Conservation (phyloP, 345 rosid genomes). For the Dovyalis caffra region DNA sequence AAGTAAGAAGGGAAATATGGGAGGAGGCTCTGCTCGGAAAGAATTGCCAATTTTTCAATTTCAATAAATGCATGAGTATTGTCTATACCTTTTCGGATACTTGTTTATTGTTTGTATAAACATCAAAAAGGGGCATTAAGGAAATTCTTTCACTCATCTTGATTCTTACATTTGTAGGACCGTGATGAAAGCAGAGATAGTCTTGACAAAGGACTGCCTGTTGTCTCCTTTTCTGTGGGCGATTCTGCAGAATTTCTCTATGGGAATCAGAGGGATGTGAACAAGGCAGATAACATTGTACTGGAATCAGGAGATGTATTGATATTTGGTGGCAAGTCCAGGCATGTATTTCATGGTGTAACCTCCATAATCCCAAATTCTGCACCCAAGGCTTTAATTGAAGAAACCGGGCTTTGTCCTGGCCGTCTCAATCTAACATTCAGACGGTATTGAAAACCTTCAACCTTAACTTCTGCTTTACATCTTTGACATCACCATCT, state of each 20-base stretch:
- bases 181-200: conserved; percentile 20
- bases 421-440: conserved; percentile 25
- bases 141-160: neutral
- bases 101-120: neutral
- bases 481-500: neutral
- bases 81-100: too few species aligned
- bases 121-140: neutral
- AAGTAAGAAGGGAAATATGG: too few species aligned
- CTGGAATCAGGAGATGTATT: conserved; percentile 25
- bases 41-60: too few species aligned
- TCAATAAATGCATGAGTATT: too few species aligned
- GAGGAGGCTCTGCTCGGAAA: too few species aligned
- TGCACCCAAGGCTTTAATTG: conserved; percentile 3
- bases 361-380: conserved; percentile 13
- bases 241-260: conserved; percentile 23
- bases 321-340: conserved; percentile 18
- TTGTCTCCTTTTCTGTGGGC: conserved; percentile 12
- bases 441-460: conserved; percentile 7
- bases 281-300: conserved; percentile 7
- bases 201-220: conserved; percentile 14
- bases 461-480: neutral
- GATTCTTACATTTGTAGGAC: neutral
- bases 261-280: conserved; percentile 11
- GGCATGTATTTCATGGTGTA: conserved; percentile 21
- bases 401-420: conserved; percentile 11